Evolutionary conservation across 2,329 filamentous ascomycete genomes (phyloP), one percentile per base, ranked within the genome.

Genomic region (Diaporthe amygdali): DNA sequence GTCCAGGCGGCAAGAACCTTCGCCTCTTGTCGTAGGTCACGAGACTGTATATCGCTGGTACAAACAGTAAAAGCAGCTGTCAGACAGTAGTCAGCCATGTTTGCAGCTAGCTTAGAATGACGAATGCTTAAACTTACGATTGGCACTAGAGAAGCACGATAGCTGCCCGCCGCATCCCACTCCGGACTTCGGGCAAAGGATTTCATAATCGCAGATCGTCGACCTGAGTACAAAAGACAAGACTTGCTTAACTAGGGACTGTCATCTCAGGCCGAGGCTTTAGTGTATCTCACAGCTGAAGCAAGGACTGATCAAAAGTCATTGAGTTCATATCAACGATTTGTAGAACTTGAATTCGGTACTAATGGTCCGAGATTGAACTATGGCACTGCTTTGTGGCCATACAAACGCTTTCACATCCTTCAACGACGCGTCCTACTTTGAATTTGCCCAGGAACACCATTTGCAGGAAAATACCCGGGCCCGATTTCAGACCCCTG

Each of bases 1-100:
- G 82, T 3, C 82, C 81, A 8, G 81, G 82, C 8, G 82, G 82
- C 0, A 83, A 77, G 59, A 81, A 76, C 63, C 71, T 71, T 20
- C 76, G 59, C 54, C 76, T 74, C 46, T 54, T 69, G 56, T 77
- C 76, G n/a, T 73, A 67, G 5, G 30, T 39, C 15, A 37, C 8
- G 14, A 52, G 14, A 14, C 12, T 32, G 37, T 67, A 56, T 4
- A 55, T 30, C 7, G 27, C 22, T 20, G 12, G 34, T 0, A 32
- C 2, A 30, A 44, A 27, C 8, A 46, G 25, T 7, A 61, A 14
- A 10, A 61, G 6, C 27, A 44, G 41, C 55, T 61, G 37, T 20
- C 6, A n/a, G n/a, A 10, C 27, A 6, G 30, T 15, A 9, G n/a
- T 56, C n/a, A n/a, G n/a, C n/a, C n/a, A n/a, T n/a, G n/a, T n/a